Percentiles rank a stretch among this genome's conserved stretches.
Conservation (phyloP, 345 rosid species). For the Moricandia moricandioides region DNA sequence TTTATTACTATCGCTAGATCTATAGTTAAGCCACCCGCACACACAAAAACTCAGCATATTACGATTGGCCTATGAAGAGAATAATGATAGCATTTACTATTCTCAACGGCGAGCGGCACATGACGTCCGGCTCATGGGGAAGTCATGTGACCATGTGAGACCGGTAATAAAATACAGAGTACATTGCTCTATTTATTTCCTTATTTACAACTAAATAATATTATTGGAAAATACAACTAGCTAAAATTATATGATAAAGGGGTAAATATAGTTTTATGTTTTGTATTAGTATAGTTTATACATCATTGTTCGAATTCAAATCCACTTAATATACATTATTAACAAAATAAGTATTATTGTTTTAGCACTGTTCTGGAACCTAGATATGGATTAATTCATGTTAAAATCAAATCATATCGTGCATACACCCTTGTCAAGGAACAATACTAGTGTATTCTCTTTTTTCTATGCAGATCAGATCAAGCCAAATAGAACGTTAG, state of each 20-base stretch:
- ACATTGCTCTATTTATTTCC: neutral
- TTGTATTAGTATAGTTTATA: neutral
- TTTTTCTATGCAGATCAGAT: too few species aligned
- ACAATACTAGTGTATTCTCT: too few species aligned
- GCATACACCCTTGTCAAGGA: too few species aligned
- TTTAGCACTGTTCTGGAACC: too few species aligned
- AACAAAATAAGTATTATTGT: too few species aligned
- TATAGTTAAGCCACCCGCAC: neutral
- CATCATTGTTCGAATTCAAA: neutral
- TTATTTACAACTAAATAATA: neutral
- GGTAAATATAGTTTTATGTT: neutral
- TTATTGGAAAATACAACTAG: neutral
- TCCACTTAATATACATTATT: too few species aligned
- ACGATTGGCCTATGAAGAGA: neutral
- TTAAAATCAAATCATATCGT: too few species aligned
- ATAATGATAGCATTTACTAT: slow-evolving; percentile 20
- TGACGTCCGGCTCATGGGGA: slow-evolving; percentile 9
- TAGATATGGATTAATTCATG: too few species aligned
- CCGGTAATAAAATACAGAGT: neutral
- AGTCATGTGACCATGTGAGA: slow-evolving; percentile 27
- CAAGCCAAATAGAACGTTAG: too few species aligned
- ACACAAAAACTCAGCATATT: neutral
- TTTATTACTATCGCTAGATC: neutral
- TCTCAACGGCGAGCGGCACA: neutral
- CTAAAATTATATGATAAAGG: neutral